phyloP scores from a whole-genome alignment of 1,284 basidiomycete species.

The Naganishia sp. region DNA sequence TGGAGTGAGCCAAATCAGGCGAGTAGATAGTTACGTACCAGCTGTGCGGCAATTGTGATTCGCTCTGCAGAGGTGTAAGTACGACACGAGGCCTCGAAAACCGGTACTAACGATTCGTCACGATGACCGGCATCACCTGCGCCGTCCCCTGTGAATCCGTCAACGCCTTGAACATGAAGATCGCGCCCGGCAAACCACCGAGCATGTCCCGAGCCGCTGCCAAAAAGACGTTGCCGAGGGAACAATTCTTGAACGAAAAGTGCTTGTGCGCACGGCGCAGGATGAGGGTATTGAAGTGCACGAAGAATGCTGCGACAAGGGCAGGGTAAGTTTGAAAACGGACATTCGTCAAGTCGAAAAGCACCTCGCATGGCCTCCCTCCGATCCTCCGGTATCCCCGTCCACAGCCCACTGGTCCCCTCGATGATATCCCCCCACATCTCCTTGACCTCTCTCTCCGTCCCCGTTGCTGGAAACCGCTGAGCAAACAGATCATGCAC shows the following conservation, averaged over 20 bases:
- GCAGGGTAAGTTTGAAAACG: not conserved
- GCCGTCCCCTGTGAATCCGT: conserved; percentile 61
- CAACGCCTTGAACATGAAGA: conserved; percentile 92
- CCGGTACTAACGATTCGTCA: conserved; percentile 72
- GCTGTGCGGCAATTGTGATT: conserved; percentile 93
- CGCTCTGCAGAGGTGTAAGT: conserved; percentile 55
- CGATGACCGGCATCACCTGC: conserved; percentile 76
- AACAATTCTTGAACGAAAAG: conserved; percentile 73
- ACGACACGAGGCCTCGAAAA: not conserved
- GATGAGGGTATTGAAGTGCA: conserved; percentile 84
- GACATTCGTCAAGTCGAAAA: conserved; percentile 21
- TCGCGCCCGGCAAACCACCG: conserved; percentile 85
- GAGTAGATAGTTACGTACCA: conserved; percentile 60
- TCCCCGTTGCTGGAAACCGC: conserved; percentile 68
- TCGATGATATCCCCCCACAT: conserved; percentile 92
- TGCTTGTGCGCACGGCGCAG: conserved; percentile 85
- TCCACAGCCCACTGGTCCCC: conserved; percentile 80
- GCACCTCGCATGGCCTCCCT: conserved; percentile 65
- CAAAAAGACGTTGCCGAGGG: conserved; percentile 85
- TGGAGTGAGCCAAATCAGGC: conserved; percentile 25
- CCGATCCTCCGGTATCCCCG: conserved; percentile 83
- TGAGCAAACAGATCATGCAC: conserved; percentile 77
- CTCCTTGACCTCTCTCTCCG: conserved; percentile 76
- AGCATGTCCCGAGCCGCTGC: conserved; percentile 84
- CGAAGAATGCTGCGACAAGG: conserved; percentile 70